These are phyloP conservation scores for Fraxinus paxiana DNA, from an alignment of 305 asterid species.

Conservation along the genomic window DNA sequence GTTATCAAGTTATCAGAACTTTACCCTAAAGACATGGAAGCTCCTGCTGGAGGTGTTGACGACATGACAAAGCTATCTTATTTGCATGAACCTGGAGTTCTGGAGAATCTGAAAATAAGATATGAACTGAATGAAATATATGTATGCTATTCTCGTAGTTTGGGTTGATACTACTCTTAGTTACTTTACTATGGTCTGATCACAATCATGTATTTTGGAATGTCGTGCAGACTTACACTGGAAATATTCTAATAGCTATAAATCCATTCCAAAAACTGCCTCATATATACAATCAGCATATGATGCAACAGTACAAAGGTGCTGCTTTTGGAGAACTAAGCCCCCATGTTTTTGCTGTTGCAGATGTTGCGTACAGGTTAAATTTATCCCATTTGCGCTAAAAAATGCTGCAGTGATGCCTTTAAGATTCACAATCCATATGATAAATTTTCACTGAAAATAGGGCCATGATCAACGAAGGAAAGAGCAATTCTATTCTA, in stretches of 20 bases:
- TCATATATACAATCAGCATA: conserved; percentile 77
- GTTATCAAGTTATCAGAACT: conserved; percentile 65
- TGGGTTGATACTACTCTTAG: conserved; percentile 5
- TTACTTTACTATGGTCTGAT: conserved; percentile 27
- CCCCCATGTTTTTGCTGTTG: conserved; percentile 97
- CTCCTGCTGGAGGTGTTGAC: conserved; percentile 97
- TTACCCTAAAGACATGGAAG: conserved; percentile 91
- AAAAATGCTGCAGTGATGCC: conserved; percentile 3
- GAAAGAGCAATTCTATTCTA: conserved; percentile 91
- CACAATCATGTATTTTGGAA: conserved; percentile 25
- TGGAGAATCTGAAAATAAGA: conserved; percentile 78
- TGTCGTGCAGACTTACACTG: conserved; percentile 86
- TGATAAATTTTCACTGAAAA: conserved; percentile 27
- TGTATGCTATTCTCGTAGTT: conserved; percentile 40
- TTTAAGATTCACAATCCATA: conserved; percentile 22
- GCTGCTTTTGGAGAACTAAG: conserved; percentile 91
- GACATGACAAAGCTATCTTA: conserved; percentile 97
- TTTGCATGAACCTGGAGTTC: conserved; percentile 97
- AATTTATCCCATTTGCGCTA: conserved; percentile 19
- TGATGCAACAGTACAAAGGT: conserved; percentile 98
- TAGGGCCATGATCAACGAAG: conserved; percentile 90
- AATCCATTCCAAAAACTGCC: conserved; percentile 94
- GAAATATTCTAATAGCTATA: conserved; percentile 90
- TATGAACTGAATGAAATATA: conserved; percentile 96
- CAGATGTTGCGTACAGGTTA: conserved; percentile 97